Base-by-base conservation (phyloP, 345 rosid species). In the Heritiera fomes region DNA sequence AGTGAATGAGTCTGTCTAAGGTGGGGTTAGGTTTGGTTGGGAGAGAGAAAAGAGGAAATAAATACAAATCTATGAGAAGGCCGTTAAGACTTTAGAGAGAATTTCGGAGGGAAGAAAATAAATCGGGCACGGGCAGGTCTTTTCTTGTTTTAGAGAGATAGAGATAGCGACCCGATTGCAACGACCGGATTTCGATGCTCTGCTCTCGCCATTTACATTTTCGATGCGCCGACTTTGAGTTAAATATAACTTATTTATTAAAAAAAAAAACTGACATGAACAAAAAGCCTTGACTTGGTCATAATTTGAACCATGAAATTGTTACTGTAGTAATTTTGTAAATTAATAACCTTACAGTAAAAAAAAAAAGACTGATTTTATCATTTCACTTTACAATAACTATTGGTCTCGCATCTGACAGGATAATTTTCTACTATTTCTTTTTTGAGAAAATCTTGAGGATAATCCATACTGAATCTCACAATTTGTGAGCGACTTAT, bases 41-140 rank as follows among this genome's bases (percentile, higher is more conserved):
- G 32, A 64, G 69, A 64, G 69, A 38, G 10, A 64, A 34, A 64
- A 15, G 11, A 28, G 28, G 72, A 34, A 34, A 34, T 60, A 23
- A 13, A 8, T 23, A 8, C 3, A 34, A 8, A 6, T 6, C 11
- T 2, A n/a, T 2, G 23, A 8, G 28, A 2, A 8, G 63, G 65
- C 65, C 65, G 38, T 28, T 60, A 11, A 28, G 38, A 64, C 15
- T 28, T 60, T 4, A 11, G 38, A 64, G 69, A 6, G 69, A 38
- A 18, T 66, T 66, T 40, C 23, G 41, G 38, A 60, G 38, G 15
- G 34, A 10, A 9, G 64, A 60, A 34, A 34, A 28, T 7, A 60
- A 60, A 60, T 28, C 64, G 64, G 64, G 64, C 64, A 60, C 64
- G 64, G 64, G 64, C 64, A 60, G 64, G 64, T 60, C 38, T 3